A percentile compares a stretch with the other conserved stretches of the same genome.
Conservation (phyloP, 2,329 filamentous ascomycete species). For the Uncinocarpus reesii region DNA sequence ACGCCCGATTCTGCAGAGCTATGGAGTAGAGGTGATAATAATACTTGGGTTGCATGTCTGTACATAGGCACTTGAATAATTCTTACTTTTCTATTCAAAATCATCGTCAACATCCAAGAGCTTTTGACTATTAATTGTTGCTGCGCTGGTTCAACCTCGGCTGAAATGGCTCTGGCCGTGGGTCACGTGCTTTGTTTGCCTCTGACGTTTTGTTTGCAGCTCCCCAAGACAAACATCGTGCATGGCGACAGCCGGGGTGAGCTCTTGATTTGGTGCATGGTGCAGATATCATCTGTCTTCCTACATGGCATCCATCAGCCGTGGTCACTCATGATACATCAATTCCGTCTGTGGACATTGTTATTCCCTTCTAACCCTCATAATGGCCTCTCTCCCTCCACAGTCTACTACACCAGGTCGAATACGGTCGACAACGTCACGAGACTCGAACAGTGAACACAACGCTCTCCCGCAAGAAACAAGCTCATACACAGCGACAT, state of each 20-base stretch:
- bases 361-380: not conserved
- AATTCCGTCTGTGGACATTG: too few relatives aligned
- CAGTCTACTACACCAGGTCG: conserved; percentile 25
- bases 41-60: conserved; percentile 3
- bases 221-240: not conserved
- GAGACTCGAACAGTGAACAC: not conserved
- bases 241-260: not conserved
- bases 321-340: too few relatives aligned
- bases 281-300: too few relatives aligned
- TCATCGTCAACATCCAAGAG: not conserved
- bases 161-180: not conserved
- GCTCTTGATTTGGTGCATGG: too few relatives aligned
- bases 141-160: not conserved
- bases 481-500: not conserved
- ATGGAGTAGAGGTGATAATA: conserved; percentile 21
- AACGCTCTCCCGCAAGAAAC: not conserved
- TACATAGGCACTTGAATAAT: conserved; percentile 5
- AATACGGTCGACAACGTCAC: conserved; percentile 16
- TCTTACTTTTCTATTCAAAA: not conserved
- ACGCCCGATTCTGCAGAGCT: not conserved
- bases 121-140: not conserved
- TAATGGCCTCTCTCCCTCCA: conserved; percentile 29
- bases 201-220: conserved; percentile 13
- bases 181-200: conserved; percentile 8
- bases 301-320: too few relatives aligned